Evolutionary conservation across 768 basidiomycete genomes (phyloP).

Genomic region (Hortiboletus campestris): DNA sequence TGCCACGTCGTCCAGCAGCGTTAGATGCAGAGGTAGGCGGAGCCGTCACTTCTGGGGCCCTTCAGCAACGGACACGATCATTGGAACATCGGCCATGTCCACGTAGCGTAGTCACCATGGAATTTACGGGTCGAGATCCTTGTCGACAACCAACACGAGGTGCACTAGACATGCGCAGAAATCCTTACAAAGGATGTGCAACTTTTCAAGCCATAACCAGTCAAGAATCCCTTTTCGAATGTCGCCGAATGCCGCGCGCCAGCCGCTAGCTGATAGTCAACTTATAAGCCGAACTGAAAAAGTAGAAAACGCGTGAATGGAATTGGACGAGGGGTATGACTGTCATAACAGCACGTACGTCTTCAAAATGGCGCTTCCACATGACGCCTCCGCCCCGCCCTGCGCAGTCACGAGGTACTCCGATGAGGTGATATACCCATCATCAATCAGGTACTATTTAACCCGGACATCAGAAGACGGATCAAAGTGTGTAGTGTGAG

Average conservation of each 20-base stretch:
- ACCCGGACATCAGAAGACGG: not conserved
- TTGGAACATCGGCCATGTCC: not conserved
- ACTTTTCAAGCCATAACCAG: not conserved
- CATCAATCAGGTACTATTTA: constrained; percentile 48
- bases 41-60: no score
- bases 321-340: not conserved
- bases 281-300: constrained; percentile 43
- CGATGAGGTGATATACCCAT: constrained; percentile 44
- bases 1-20: no score
- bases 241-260: not conserved
- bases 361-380: constrained; percentile 51
- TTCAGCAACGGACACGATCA: no score
- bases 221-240: not conserved
- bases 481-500: not conserved
- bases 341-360: constrained; percentile 39
- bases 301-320: not conserved
- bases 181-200: not conserved
- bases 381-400: constrained; percentile 62
- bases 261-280: constrained; percentile 41
- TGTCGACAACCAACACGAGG: not conserved
- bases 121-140: not conserved
- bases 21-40: no score
- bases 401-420: constrained; percentile 60
- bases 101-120: not conserved
- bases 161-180: not conserved